These are phyloP conservation scores for Trichoderma gracile DNA, from an alignment of 2,329 filamentous ascomycete genomes.

Conservation along the genomic window DNA sequence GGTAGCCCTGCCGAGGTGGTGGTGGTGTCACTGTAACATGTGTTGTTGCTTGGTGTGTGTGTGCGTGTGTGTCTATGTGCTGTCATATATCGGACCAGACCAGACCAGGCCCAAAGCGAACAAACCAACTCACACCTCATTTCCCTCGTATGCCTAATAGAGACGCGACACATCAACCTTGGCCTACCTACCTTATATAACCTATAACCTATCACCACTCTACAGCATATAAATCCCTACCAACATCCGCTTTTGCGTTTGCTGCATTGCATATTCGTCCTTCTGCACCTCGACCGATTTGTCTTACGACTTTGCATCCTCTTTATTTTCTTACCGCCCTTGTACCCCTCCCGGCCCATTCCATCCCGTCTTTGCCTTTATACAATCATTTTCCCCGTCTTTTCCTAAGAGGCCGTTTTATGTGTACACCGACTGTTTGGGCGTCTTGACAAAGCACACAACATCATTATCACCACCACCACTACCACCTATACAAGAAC, in stretches of 20 bases:
- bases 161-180: background rate
- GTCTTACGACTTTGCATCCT: slow-evolving; percentile 14
- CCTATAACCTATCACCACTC: background rate
- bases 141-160: no score
- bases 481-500: no score
- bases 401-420: slow-evolving; percentile 7
- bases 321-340: slow-evolving; percentile 25
- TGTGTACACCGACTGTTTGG: slow-evolving; percentile 23
- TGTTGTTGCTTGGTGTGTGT: no score
- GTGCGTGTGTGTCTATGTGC: no score
- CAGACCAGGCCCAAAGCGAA: background rate
- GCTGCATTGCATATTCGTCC: background rate
- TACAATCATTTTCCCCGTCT: slow-evolving; percentile 6
- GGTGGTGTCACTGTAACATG: no score
- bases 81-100: no score
- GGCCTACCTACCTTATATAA: background rate
- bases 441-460: slow-evolving; percentile 14
- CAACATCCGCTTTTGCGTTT: slow-evolving; percentile 1
- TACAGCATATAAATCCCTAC: slow-evolving; percentile 6
- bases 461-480: background rate
- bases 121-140: background rate
- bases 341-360: slow-evolving; percentile 16
- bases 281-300: slow-evolving; percentile 17
- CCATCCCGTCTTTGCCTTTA: background rate
- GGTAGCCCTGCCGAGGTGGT: background rate